These are phyloP conservation scores for Pestalotiopsis sp. DNA, from an alignment of 2,329 filamentous ascomycete species.

Conservation along the genomic window DNA sequence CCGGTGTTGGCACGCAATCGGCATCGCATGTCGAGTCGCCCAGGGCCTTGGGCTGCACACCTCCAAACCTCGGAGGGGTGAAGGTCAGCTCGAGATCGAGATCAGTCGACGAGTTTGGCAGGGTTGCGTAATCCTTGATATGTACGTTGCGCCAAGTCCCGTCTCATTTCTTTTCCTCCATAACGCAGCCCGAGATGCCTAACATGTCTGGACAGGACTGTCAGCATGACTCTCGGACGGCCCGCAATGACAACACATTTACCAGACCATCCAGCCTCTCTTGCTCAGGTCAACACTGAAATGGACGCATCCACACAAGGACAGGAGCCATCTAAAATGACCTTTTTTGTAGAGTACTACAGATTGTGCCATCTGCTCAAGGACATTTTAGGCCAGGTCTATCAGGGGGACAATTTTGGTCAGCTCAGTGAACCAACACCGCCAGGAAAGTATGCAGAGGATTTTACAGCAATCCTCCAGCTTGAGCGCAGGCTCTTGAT, in stretches of 20 bases:
- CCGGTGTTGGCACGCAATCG: constrained; percentile 1
- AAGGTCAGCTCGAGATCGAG: not conserved
- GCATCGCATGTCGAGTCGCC: constrained; percentile 3
- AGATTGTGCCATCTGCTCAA: not conserved
- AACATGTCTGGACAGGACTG: not conserved
- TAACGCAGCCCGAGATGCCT: not conserved
- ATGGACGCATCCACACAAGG: not conserved
- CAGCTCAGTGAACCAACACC: not conserved
- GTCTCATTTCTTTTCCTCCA: not conserved
- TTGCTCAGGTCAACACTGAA: not conserved
- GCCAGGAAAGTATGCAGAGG: not conserved
- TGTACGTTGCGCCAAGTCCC: not conserved
- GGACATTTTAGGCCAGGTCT: constrained; percentile 1
- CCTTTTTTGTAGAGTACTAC: not conserved
- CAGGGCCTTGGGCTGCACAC: constrained; percentile 1
- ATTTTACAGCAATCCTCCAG: not conserved
- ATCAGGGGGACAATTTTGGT: not conserved
- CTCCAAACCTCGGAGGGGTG: not conserved
- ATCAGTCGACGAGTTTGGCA: constrained; percentile 3
- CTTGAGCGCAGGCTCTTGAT: not conserved
- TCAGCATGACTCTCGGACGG: constrained; percentile 3
- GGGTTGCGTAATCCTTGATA: constrained; percentile 1
- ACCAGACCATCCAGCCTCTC: not conserved
- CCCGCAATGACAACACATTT: not conserved
- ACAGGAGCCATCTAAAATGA: not conserved